phyloP scores from a whole-genome alignment of 2,329 filamentous ascomycete genomes.

The Myriosclerotinia duriaeana region DNA sequence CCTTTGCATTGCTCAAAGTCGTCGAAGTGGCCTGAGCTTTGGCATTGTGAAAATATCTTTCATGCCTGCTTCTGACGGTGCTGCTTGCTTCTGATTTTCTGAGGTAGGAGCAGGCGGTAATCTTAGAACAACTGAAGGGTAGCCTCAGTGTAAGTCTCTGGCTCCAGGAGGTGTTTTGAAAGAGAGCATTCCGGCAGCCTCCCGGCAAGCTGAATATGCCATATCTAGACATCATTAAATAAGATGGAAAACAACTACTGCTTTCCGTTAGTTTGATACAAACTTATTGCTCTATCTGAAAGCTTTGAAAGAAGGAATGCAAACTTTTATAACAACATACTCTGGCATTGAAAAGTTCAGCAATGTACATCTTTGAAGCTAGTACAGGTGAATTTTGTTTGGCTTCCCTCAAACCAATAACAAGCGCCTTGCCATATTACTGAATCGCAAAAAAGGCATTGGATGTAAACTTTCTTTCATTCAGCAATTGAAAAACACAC shows the following conservation, averaged over 20 bases:
- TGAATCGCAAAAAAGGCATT: not conserved
- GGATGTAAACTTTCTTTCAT: no score
- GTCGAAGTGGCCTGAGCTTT: constrained; percentile 1
- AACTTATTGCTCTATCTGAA: not conserved
- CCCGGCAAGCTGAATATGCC: constrained; percentile 23
- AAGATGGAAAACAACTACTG: not conserved
- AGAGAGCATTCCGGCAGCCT: constrained; percentile 23
- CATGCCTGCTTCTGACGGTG: not conserved
- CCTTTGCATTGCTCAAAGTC: not conserved
- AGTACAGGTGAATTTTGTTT: not conserved
- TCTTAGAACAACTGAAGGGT: not conserved
- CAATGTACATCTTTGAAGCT: not conserved
- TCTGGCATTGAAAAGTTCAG: not conserved
- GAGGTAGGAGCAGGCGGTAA: not conserved
- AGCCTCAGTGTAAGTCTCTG: not conserved
- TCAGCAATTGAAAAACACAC: no score
- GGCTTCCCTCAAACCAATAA: not conserved
- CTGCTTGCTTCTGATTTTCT: not conserved
- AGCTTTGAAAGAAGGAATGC: not conserved
- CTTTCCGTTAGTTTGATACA: constrained; percentile 1
- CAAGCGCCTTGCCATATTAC: not conserved
- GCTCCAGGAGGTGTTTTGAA: constrained; percentile 11
- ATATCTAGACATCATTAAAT: constrained; percentile 15
- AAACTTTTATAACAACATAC: not conserved
- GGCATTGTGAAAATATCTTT: constrained; percentile 6